Evolutionary conservation across 2,329 filamentous ascomycete genomes (phyloP), one percentile per base, ranked within the genome.

Genomic region (Aspergillus fumigatus): DNA sequence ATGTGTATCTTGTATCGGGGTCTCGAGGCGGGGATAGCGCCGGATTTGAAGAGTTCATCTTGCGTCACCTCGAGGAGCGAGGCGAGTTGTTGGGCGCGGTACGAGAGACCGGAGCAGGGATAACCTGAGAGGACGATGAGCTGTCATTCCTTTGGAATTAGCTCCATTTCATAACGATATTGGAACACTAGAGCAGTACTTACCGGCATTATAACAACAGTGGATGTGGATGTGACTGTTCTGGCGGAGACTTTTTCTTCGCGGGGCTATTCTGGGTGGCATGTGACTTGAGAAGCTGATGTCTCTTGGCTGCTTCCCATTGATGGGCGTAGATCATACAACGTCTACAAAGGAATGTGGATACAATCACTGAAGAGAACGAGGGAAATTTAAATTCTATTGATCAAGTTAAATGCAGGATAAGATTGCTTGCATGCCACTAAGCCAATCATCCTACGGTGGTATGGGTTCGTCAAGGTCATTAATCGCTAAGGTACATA

Each of bases 71-170:
- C 72, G 69, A 85, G 79, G 59, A 75, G 74, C 11, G 77, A 66
- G 53, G 80, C 75, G 53, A 88, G 77, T 71, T 88, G 84, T 47
- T 75, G 69, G 59, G 82, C 80, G 67, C 85, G 82, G 65, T 84
- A 75, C 11, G 82, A 85, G 64, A 87, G 85, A 65, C 85, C 85
- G 64, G 83, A 83, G 61, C 81, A 84, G 50, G 85, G 85, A 68
- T 83, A 86, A 61, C 84, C 84, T 60, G 84, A 85, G 58, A 87
- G 75, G 56, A 85, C 77, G 58, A 86, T 79, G 66, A 86, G 80
- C 84, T 86, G 66, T 8, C 0, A 7, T 29, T 17, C 3, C 8
- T 23, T n/a, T 48, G 9, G 21, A 32, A 41, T 43, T n/a, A 35
- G 35, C 41, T 23, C 48, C 45, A 1, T 8, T 48, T 11, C 19